Percentiles rank a stretch among this genome's conserved stretches.
Conservation (phyloP, 2,329 filamentous ascomycete species). For the Sclerotinia spermophila region DNA sequence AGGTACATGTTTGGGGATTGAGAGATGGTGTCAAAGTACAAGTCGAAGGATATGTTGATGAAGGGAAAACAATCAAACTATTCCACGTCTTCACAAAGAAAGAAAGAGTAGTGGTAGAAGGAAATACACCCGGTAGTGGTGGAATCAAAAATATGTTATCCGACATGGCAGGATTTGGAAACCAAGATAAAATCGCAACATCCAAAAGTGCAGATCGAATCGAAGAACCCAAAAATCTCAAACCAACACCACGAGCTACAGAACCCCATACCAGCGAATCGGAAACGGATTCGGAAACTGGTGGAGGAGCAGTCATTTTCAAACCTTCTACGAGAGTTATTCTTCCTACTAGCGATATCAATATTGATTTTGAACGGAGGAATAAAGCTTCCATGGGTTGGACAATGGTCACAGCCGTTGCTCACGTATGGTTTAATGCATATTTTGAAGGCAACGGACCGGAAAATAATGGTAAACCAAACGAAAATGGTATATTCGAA, state of each 20-base stretch:
- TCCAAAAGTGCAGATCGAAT: slow-evolving; percentile 21
- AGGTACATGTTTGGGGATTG: slow-evolving; percentile 87
- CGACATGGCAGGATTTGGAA: slow-evolving; percentile 46
- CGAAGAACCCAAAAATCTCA: slow-evolving; percentile 6
- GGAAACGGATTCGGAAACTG: slow-evolving; percentile 45
- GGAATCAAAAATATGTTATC: slow-evolving; percentile 51
- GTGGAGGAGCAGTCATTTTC: slow-evolving; percentile 74
- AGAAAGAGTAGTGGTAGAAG: slow-evolving; percentile 69
- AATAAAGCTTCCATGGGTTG: slow-evolving; percentile 75
- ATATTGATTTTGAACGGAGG: slow-evolving; percentile 82
- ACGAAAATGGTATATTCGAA: slow-evolving; percentile 67
- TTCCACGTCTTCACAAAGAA: slow-evolving; percentile 75
- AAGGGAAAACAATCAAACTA: slow-evolving; percentile 78
- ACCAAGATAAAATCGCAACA: slow-evolving; percentile 26
- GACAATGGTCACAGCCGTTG: slow-evolving; percentile 88
- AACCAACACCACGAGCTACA: background rate
- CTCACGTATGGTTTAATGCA: slow-evolving; percentile 95
- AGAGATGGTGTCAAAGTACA: slow-evolving; percentile 83
- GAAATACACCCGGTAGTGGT: slow-evolving; percentile 47
- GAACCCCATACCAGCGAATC: background rate
- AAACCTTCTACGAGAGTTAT: slow-evolving; percentile 65
- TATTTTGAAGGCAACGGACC: slow-evolving; percentile 84
- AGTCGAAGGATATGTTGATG: slow-evolving; percentile 81
- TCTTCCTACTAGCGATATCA: slow-evolving; percentile 79
- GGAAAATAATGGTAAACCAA: slow-evolving; percentile 61